A percentile compares a stretch with the other conserved stretches of the same genome.
Conservation (phyloP, 345 rosid species). For the Bretschneidera sinensis region DNA sequence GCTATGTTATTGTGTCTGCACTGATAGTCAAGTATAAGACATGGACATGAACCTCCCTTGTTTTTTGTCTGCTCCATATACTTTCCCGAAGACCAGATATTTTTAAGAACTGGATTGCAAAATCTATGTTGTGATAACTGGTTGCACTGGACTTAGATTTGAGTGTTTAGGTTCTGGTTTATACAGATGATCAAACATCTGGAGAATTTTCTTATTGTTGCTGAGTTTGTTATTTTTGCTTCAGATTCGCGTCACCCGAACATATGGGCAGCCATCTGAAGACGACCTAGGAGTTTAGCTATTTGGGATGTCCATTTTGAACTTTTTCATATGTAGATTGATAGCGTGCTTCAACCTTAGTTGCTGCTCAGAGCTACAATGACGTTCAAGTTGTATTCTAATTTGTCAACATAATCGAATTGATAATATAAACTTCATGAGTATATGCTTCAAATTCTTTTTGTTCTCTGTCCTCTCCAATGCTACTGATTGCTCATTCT, state of each 20-base stretch:
- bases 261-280: conserved; percentile 45
- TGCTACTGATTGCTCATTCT: too few relatives aligned
- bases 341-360: too few relatives aligned
- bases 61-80: neutral
- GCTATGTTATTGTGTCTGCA: too few relatives aligned
- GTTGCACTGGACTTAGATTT: neutral
- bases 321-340: too few relatives aligned
- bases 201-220: neutral
- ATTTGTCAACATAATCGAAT: too few relatives aligned
- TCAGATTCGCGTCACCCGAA: conserved; percentile 79
- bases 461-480: too few relatives aligned
- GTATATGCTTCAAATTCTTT: too few relatives aligned
- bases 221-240: conserved; percentile 1
- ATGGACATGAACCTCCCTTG: neutral
- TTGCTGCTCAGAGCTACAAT: too few relatives aligned
- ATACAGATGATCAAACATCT: neutral
- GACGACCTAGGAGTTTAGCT: conserved; percentile 21
- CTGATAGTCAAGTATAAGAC: too few relatives aligned
- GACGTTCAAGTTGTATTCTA: too few relatives aligned
- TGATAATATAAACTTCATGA: too few relatives aligned
- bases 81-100: too few relatives aligned
- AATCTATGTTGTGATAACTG: neutral
- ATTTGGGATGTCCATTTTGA: neutral
- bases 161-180: neutral
- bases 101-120: neutral